Base-by-base conservation (phyloP, 2,329 filamentous ascomycete species). In the Rhinocladiella mackenziei region DNA sequence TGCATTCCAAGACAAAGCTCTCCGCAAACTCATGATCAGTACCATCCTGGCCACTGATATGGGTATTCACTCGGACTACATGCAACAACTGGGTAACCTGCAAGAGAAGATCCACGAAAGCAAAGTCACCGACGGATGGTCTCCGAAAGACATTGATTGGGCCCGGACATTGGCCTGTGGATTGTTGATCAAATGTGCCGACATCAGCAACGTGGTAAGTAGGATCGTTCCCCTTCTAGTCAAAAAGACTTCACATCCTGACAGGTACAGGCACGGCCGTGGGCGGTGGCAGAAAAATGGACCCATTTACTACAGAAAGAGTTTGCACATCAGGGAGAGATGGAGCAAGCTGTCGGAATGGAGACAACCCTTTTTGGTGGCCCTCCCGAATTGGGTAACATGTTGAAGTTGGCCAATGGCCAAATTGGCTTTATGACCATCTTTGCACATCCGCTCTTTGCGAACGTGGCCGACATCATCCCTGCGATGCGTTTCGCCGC, bases 31-130 rank as follows among this genome's bases (percentile, higher is more conserved):
- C 5, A 92, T 97, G 83, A 97, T 96, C 58, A 95, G 88, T 63
- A 92, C 88, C n/a, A 97, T 98, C 48, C 71, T 98, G 17, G 88
- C 92, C 2, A 98, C 92, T 0, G 92, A 98, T 60, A 98, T 98
- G 92, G 89, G 89, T 5, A 69, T 95, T 5, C 92, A 98, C 66
- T 94, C 94, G 58, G 89, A 94, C 58, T 98, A 96, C 65, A 97
- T 97, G 89, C 83, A 83, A 60, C 86, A 84, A 62, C 72, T 97
- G 29, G 80, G 78, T n/a, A 81, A 83, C 51, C 67, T 94, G 39
- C 88, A 95, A 64, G 78, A 84, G 50, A 89, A 85, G 62, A 74
- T 94, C 8, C 75, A 80, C 29, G 78, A 80, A 28, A 82, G 80
- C 55, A 73, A 80, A 43, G 75, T 73, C 37, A 68, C 67, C 4